phyloP scores from a whole-genome alignment of 176 grass and related monocot genomes.

The Otatea glauca region DNA sequence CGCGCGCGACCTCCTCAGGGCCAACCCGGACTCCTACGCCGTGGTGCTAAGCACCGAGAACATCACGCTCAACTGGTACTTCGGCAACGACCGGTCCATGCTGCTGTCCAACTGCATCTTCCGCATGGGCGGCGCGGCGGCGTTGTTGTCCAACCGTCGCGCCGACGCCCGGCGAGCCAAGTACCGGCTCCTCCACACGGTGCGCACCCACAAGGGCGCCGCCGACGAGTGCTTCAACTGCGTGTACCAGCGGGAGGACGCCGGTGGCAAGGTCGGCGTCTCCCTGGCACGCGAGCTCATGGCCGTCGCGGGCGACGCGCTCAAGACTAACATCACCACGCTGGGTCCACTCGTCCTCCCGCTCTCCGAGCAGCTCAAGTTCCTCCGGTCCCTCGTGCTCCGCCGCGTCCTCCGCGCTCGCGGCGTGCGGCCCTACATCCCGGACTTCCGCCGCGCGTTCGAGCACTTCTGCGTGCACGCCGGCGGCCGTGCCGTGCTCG shows the following conservation, averaged over 20 bases:
- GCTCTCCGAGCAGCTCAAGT: constrained; percentile 67
- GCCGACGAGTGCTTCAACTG: constrained; percentile 61
- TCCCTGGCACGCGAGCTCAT: constrained; percentile 71
- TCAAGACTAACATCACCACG: constrained; percentile 78
- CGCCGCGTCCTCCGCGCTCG: background rate
- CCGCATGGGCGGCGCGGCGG: constrained; percentile 69
- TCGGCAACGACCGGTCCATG: constrained; percentile 83
- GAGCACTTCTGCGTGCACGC: constrained; percentile 93
- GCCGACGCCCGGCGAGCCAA: constrained; percentile 56
- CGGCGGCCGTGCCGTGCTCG: constrained; percentile 62
- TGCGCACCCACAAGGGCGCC: constrained; percentile 70
- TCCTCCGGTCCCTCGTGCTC: constrained; percentile 45
- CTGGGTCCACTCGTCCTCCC: constrained; percentile 71
- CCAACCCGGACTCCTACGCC: constrained; percentile 44
- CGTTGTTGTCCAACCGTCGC: constrained; percentile 58
- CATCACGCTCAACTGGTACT: constrained; percentile 80
- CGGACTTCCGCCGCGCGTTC: constrained; percentile 75
- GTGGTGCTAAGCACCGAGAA: constrained; percentile 83
- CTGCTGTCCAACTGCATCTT: constrained; percentile 88
- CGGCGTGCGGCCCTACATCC: constrained; percentile 52
- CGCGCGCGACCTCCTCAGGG: constrained; percentile 70
- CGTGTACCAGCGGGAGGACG: constrained; percentile 75
- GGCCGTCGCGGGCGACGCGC: constrained; percentile 72
- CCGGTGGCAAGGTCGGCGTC: constrained; percentile 45
- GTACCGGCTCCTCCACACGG: constrained; percentile 59